Conservation (phyloP, 2,329 filamentous ascomycete species). For the Penicillium oxalicum region DNA sequence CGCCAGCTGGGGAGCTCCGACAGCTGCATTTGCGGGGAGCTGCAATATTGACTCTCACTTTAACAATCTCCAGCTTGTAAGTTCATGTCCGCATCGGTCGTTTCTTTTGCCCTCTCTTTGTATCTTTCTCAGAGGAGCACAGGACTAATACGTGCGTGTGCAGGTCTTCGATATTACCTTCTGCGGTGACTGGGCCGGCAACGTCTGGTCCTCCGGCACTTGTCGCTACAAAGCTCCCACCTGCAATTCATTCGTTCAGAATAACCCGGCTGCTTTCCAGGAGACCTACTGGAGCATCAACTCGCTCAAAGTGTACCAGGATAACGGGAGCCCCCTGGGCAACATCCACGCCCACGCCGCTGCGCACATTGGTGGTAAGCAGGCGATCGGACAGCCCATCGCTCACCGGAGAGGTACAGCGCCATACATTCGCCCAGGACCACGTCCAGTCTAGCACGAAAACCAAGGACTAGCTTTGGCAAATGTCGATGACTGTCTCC, state of each 20-base stretch:
- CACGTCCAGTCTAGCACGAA: conserved; percentile 9
- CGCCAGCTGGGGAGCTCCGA: conserved; percentile 60
- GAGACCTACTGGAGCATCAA: conserved; percentile 75
- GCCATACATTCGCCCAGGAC: conserved; percentile 4
- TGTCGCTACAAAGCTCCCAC: conserved; percentile 57
- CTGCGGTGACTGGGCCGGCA: conserved; percentile 81
- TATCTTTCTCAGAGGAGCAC: background rate
- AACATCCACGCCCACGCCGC: conserved; percentile 5
- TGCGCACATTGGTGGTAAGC: conserved; percentile 1
- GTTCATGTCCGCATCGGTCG: background rate
- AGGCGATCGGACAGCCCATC: background rate
- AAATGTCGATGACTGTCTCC: background rate
- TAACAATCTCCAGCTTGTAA: conserved; percentile 60
- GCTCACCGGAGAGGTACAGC: background rate
- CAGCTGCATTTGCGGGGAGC: conserved; percentile 60
- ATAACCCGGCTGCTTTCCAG: conserved; percentile 63
- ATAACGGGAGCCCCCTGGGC: conserved; percentile 7
- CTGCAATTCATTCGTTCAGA: conserved; percentile 66
- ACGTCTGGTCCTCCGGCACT: conserved; percentile 56
- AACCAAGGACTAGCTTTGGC: conserved; percentile 3
- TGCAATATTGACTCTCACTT: conserved; percentile 71
- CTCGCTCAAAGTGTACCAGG: conserved; percentile 59
- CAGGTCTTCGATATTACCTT: conserved; percentile 66
- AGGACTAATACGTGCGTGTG: conserved; percentile 4
- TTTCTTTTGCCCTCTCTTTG: background rate